Percentiles rank a stretch among this genome's conserved stretches.
These are phyloP conservation scores for Euptelea pleiosperma DNA, from an alignment of 164 flowering plant species.

Conservation along the genomic window DNA sequence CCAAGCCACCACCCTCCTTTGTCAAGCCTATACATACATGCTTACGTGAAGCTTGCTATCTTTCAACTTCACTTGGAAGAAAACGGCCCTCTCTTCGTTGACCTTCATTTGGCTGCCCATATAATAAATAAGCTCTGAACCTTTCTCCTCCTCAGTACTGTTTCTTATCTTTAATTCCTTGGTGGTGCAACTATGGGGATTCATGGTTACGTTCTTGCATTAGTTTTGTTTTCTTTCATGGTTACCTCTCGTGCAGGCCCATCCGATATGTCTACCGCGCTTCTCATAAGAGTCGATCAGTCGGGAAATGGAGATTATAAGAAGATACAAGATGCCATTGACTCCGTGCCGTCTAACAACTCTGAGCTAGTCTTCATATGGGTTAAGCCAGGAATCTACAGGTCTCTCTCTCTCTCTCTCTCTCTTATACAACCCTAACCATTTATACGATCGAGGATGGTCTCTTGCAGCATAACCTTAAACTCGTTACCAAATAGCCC, in stretches of 20 bases:
- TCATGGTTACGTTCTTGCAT: neutral
- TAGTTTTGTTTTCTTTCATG: slow-evolving; percentile 14
- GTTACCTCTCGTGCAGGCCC: slow-evolving; percentile 17
- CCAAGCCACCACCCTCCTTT: slow-evolving; percentile 5
- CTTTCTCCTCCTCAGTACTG: slow-evolving; percentile 1
- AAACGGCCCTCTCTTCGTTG: slow-evolving; percentile 12
- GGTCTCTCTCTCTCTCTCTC: slow-evolving; percentile 23
- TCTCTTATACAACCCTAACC: neutral
- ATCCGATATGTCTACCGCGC: slow-evolving; percentile 34
- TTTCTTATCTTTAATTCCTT: no score
- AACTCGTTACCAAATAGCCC: no score
- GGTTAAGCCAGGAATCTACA: slow-evolving; percentile 65
- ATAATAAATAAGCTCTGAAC: slow-evolving; percentile 5
- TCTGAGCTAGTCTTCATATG: slow-evolving; percentile 35
- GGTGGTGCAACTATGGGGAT: slow-evolving; percentile 10
- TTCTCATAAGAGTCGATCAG: slow-evolving; percentile 59
- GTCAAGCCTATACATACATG: neutral
- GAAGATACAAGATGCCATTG: slow-evolving; percentile 71
- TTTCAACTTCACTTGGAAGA: slow-evolving; percentile 11
- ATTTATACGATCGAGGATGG: no score
- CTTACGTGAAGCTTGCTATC: slow-evolving; percentile 9
- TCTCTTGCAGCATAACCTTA: no score
- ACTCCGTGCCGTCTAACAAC: slow-evolving; percentile 55
- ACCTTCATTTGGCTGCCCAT: slow-evolving; percentile 12
- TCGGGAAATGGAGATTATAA: slow-evolving; percentile 60